Conservation (phyloP, 2,329 filamentous ascomycete genomes). For the Ophiocordyceps camponoti-rufipedis region DNA sequence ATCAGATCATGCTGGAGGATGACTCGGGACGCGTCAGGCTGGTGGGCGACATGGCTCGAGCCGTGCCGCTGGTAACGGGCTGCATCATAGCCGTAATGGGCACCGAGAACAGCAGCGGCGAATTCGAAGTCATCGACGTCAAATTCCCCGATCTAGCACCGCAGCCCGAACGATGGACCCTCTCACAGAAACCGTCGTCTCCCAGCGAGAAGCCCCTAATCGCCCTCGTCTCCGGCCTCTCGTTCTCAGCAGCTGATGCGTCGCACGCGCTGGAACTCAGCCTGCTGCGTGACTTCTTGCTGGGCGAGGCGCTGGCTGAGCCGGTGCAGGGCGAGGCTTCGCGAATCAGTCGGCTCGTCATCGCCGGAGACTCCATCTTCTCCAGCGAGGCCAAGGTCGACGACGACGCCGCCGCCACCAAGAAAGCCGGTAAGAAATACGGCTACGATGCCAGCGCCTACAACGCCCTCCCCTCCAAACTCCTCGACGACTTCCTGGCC, state of each 20-base stretch:
- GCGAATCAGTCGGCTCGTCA: slow-evolving; percentile 66
- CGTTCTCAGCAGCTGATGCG: slow-evolving; percentile 55
- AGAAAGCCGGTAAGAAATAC: slow-evolving; percentile 55
- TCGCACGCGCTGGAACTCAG: slow-evolving; percentile 59
- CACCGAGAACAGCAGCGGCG: slow-evolving; percentile 79
- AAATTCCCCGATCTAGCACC: slow-evolving; percentile 73
- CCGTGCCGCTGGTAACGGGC: slow-evolving; percentile 67
- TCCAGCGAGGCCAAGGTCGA: slow-evolving; percentile 25
- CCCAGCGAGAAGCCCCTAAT: slow-evolving; percentile 33
- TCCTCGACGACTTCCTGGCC: slow-evolving; percentile 68
- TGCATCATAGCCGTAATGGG: slow-evolving; percentile 90
- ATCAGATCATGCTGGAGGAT: slow-evolving; percentile 80
- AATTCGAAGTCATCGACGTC: slow-evolving; percentile 82
- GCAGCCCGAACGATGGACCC: slow-evolving; percentile 65
- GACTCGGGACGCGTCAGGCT: slow-evolving; percentile 79
- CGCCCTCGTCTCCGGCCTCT: slow-evolving; percentile 76
- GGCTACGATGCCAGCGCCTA: slow-evolving; percentile 83
- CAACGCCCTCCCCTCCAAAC: slow-evolving; percentile 68
- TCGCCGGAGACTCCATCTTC: slow-evolving; percentile 84
- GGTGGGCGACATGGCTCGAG: slow-evolving; percentile 49
- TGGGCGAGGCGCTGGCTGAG: slow-evolving; percentile 58
- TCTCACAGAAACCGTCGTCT: slow-evolving; percentile 20
- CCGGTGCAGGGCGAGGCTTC: slow-evolving; percentile 39
- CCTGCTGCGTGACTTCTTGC: slow-evolving; percentile 69
- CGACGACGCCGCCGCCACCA: slow-evolving; percentile 23